These are phyloP conservation scores for Microcos paniculata DNA, from an alignment of 345 rosid genomes.

Conservation along the genomic window DNA sequence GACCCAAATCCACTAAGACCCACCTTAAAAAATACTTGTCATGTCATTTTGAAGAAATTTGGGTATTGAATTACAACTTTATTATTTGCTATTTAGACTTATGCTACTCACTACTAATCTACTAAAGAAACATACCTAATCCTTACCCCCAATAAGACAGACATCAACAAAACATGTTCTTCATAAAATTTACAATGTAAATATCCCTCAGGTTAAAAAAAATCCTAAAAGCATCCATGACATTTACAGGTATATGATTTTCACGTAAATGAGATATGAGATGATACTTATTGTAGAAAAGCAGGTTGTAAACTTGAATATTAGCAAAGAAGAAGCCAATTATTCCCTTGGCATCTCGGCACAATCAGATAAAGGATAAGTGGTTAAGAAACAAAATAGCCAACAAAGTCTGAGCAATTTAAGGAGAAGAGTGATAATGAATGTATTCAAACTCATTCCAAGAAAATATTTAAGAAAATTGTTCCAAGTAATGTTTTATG, in stretches of 20 bases:
- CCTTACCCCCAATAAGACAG: neutral
- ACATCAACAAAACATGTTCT: neutral
- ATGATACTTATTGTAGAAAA: conserved; percentile 32
- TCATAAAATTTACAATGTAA: neutral
- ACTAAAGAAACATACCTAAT: neutral
- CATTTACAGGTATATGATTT: neutral
- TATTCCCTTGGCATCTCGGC: conserved; percentile 65
- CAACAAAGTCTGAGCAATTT: neutral
- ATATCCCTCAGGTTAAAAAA: neutral
- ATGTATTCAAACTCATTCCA: neutral
- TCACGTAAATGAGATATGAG: neutral
- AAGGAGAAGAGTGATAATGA: neutral
- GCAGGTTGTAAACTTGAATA: conserved; percentile 26
- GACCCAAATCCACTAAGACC: no score
- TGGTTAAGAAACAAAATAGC: neutral
- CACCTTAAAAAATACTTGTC: no score
- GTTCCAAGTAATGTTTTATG: no score
- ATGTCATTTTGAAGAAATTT: neutral
- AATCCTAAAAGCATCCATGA: neutral
- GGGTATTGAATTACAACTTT: neutral
- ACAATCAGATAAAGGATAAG: conserved; percentile 13
- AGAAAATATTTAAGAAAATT: no score
- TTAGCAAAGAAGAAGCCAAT: conserved; percentile 52
- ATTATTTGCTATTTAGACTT: neutral
- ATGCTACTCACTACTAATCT: neutral